phyloP scores from a whole-genome alignment of 129 eudicot genomes.

The Flaveria sonorensis region DNA sequence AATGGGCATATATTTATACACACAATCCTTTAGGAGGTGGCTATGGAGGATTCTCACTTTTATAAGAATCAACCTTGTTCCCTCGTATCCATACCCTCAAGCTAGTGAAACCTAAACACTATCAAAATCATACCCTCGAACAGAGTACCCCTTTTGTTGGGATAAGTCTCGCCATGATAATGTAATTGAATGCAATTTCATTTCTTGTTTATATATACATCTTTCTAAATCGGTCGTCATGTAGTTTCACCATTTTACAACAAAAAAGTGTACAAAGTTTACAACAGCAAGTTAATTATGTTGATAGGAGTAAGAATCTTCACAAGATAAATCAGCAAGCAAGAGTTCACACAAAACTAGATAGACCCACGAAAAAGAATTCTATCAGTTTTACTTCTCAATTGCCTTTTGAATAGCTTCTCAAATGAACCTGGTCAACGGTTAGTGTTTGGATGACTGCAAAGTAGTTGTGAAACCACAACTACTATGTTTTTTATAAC shows the following conservation, averaged over 20 bases:
- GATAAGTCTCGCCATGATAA: conserved; percentile 4
- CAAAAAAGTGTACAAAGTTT: background rate
- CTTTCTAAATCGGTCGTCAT: background rate
- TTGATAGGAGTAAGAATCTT: background rate
- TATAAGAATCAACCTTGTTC: background rate
- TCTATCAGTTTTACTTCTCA: conserved; percentile 8
- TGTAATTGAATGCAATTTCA: background rate
- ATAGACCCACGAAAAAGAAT: conserved; percentile 5
- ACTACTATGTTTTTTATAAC: conserved; percentile 1
- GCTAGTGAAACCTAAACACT: background rate
- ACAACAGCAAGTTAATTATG: background rate
- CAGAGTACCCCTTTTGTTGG: background rate
- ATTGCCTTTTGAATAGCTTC: background rate
- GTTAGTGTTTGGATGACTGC: conserved; percentile 1
- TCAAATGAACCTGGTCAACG: conserved; percentile 3
- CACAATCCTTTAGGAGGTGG: background rate
- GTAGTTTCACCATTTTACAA: conserved; percentile 19
- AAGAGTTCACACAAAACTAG: conserved; percentile 10
- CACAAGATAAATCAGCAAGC: conserved; percentile 6
- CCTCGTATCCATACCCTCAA: background rate
- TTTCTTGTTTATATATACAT: conserved; percentile 5
- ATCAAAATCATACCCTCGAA: background rate
- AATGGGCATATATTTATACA: background rate
- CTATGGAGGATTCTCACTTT: background rate
- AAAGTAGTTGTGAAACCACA: background rate